phyloP scores from a whole-genome alignment of 2,329 filamentous ascomycete species.

The Penicillium oxalicum region DNA sequence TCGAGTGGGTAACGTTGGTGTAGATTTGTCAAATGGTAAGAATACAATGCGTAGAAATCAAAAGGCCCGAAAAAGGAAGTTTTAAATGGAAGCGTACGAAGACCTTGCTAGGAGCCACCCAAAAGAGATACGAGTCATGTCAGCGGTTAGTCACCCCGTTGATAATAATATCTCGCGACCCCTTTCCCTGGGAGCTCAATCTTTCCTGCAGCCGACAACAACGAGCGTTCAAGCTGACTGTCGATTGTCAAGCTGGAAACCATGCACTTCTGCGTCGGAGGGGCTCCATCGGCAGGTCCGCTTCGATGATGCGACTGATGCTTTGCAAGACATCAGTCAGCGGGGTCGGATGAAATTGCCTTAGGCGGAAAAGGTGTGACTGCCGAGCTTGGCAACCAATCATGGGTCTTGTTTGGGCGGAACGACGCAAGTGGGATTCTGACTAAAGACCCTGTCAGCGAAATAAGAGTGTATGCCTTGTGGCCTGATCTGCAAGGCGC shows the following conservation, averaged over 20 bases:
- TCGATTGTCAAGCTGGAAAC: too few species aligned
- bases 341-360: background rate
- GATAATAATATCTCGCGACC: background rate
- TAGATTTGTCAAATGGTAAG: background rate
- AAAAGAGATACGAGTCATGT: too few species aligned
- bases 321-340: conserved; percentile 26
- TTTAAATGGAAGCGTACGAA: too few species aligned
- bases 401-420: too few species aligned
- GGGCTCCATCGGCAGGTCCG: too few species aligned
- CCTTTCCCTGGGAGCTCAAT: background rate
- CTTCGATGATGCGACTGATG: conserved; percentile 1
- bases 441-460: conserved; percentile 26
- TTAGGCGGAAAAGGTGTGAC: background rate
- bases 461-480: background rate
- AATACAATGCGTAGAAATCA: background rate
- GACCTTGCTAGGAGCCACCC: too few species aligned
- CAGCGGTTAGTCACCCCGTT: too few species aligned
- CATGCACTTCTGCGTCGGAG: too few species aligned
- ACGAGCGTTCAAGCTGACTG: too few species aligned
- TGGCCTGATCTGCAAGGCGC: background rate
- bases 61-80: too few species aligned
- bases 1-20: conserved; percentile 12
- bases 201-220: too few species aligned
- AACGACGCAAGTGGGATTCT: background rate
- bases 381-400: background rate